A percentile compares a stretch with the other conserved stretches of the same genome.
Conservation (phyloP, 495 filamentous ascomycete genomes). For the Evansstolkia leycettana region DNA sequence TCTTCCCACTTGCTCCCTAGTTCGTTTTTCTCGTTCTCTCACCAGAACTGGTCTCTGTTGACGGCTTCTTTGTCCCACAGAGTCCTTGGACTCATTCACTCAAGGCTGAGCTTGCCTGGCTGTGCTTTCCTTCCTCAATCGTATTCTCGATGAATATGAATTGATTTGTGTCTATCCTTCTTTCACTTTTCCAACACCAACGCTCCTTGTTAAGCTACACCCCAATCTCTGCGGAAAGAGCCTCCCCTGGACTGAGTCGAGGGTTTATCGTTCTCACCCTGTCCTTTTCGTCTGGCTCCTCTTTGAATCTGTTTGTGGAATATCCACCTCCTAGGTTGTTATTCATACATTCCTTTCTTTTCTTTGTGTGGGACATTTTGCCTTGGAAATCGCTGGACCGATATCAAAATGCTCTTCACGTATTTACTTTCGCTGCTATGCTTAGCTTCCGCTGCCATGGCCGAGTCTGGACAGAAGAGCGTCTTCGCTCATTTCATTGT, state of each 20-base stretch:
- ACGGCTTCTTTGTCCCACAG: too few relatives aligned
- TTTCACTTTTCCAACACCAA: too few relatives aligned
- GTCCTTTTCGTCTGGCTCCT: not conserved
- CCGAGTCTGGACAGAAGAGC: constrained; percentile 8
- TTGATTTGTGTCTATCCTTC: constrained; percentile 1
- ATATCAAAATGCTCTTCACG: constrained; percentile 1
- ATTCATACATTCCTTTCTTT: not conserved
- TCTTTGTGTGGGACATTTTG: not conserved
- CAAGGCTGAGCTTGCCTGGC: constrained; percentile 3
- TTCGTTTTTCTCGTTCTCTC: too few relatives aligned
- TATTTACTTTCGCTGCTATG: constrained; percentile 3
- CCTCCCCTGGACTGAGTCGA: constrained; percentile 1
- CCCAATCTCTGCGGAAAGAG: not conserved
- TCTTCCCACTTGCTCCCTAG: too few relatives aligned
- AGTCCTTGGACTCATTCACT: not conserved
- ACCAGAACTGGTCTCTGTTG: too few relatives aligned
- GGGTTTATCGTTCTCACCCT: not conserved
- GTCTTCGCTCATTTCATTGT: constrained; percentile 30
- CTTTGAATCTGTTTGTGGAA: too few relatives aligned
- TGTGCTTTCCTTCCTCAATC: constrained; percentile 3
- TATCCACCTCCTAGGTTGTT: too few relatives aligned
- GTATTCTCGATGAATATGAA: not conserved
- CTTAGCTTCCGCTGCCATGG: constrained; percentile 3
- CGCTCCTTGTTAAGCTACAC: too few relatives aligned
- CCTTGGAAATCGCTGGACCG: too few relatives aligned